Evolutionary conservation across 2,329 filamentous ascomycete species (phyloP).

Genomic region (Scortechinia acanthostroma): DNA sequence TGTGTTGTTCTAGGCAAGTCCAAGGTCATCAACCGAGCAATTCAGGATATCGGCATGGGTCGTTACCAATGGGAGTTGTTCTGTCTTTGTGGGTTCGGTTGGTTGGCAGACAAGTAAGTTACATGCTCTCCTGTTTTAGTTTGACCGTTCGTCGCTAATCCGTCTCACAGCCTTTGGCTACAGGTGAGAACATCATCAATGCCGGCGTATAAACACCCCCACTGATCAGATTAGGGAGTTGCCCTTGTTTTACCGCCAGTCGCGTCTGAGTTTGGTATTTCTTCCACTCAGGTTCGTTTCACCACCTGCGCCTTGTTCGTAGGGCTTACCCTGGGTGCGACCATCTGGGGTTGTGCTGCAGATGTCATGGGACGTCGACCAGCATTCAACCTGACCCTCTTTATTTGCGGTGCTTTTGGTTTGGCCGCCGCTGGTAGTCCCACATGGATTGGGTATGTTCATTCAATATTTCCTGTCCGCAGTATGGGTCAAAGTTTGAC

Average conservation of each 20-base stretch:
- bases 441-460: conserved; percentile 48
- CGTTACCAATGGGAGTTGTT: conserved; percentile 82
- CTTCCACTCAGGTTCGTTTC: neutral
- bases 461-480: conserved; percentile 14
- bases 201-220: no score
- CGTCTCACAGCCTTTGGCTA: conserved; percentile 58
- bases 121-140: neutral
- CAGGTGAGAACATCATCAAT: no score
- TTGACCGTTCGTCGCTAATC: neutral
- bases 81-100: conserved; percentile 74
- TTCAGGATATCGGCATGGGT: conserved; percentile 85
- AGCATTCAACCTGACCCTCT: conserved; percentile 34
- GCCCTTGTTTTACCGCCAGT: neutral
- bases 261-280: conserved; percentile 1
- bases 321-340: conserved; percentile 33
- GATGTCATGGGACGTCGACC: conserved; percentile 31
- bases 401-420: conserved; percentile 37
- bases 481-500: conserved; percentile 16
- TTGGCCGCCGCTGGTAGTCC: conserved; percentile 61
- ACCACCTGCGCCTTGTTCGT: conserved; percentile 18
- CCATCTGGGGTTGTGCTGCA: conserved; percentile 32
- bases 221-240: neutral
- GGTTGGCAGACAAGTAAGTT: conserved; percentile 79
- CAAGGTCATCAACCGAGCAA: conserved; percentile 76
- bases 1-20: conserved; percentile 35